Evolutionary conservation across 1,284 basidiomycete species (phyloP), one percentile per base, ranked within the genome.

Genomic region (Puccinia hordei): DNA sequence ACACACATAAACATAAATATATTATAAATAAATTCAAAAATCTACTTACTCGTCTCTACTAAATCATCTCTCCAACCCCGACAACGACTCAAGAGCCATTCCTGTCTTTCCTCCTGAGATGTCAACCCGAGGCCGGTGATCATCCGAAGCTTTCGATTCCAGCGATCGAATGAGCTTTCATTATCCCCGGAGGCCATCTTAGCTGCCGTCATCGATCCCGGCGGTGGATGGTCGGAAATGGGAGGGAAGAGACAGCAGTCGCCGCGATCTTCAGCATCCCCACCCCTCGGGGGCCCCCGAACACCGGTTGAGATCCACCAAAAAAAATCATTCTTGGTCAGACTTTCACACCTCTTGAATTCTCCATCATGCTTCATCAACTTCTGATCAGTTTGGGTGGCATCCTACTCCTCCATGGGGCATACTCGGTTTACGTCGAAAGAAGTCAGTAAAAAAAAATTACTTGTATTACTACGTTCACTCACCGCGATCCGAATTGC

Each of bases 91-190:
- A 71, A n/a, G 17, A 79, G 66, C 38, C 51, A 79, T 44, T 53
- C 76, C 44, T 59, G 76, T 46, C 53, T 66, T 71, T 79, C 76
- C 44, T 79, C 76, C 24, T 44, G 55, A 33, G 65, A 69, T 38
- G 61, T 17, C 53, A 79, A 53, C 15, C 66, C 76, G 51, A 79
- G 65, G 2, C 76, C 76, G 22, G 76, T 79, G 15, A 55, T 57
- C 76, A 79, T 69, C 35, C 76, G 46, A 17, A 79, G 55, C 35
- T 68, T 53, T 13, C 66, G 65, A 46, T 66, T 79, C 76, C 76
- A 79, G 57, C 51, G 63, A 59, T 57, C 66, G 27, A 79, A 79
- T 44, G 68, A 30, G 68, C 27, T 71, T 12, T 53, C 68, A 71
- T 71, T 33, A 53, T 71, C n/a, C n/a, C n/a, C 4, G 68, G 46